Conservation (phyloP, 257 asterid species). For the Verbena officinalis region DNA sequence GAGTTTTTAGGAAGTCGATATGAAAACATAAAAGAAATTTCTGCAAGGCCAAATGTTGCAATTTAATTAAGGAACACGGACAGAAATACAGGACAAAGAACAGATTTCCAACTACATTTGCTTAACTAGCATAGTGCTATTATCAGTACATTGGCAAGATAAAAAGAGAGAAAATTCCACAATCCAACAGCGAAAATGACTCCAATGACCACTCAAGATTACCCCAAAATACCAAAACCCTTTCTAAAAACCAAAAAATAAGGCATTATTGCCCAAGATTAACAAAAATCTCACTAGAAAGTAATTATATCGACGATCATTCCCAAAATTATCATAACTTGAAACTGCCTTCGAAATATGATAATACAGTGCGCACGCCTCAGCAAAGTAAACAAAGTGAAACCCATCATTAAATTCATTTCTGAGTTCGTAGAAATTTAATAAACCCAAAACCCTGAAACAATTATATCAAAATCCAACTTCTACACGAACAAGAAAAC, state of each 20-base stretch:
- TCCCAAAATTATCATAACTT: conserved; percentile 10
- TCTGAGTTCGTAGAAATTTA: neutral
- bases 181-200: neutral
- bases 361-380: neutral
- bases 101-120: neutral
- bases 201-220: too few relatives aligned
- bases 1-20: too few relatives aligned
- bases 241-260: neutral
- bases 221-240: neutral
- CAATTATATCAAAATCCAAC: neutral
- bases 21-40: neutral
- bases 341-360: neutral
- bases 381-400: conserved; percentile 18
- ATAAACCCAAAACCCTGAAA: conserved; percentile 13
- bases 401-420: neutral
- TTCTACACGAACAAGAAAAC: neutral
- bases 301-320: neutral
- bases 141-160: neutral
- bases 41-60: conserved; percentile 13
- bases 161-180: neutral
- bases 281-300: neutral
- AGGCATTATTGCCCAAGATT: conserved; percentile 17
- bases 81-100: neutral
- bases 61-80: neutral
- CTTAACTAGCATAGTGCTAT: conserved; percentile 6